phyloP scores from a whole-genome alignment of 208 protist genomes.

The Leishmania tarentolae region DNA sequence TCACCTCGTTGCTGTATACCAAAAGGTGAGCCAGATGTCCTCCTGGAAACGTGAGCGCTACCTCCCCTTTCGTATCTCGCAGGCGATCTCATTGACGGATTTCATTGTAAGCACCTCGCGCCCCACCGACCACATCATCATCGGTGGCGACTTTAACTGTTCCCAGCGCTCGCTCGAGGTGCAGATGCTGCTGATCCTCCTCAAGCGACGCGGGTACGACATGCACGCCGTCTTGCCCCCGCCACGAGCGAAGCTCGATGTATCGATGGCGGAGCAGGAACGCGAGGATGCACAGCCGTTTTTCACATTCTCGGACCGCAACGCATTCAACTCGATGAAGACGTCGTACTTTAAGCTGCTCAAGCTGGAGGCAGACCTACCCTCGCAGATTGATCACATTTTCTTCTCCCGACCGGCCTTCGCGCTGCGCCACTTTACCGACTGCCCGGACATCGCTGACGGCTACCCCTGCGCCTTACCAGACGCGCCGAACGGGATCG shows the following conservation, averaged over 20 bases:
- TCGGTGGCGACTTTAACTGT: constrained; percentile 89
- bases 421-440: constrained; percentile 51
- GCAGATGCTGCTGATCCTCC: constrained; percentile 74
- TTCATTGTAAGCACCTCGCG: constrained; percentile 76
- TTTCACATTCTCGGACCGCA: constrained; percentile 76
- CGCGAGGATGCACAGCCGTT: constrained; percentile 25
- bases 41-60: constrained; percentile 80
- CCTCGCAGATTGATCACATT: constrained; percentile 87
- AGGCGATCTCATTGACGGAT: constrained; percentile 76
- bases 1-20: constrained; percentile 84
- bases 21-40: constrained; percentile 58
- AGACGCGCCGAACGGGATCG: constrained; percentile 53
- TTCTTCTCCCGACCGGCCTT: constrained; percentile 64
- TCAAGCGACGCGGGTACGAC: constrained; percentile 68
- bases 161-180: constrained; percentile 82
- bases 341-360: constrained; percentile 82
- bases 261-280: constrained; percentile 18
- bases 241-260: constrained; percentile 30
- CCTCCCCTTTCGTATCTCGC: constrained; percentile 76
- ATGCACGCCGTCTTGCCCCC: constrained; percentile 70
- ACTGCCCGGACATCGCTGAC: constrained; percentile 69
- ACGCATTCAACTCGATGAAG: constrained; percentile 77
- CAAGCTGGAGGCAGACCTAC: constrained; percentile 71
- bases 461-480: constrained; percentile 42
- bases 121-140: constrained; percentile 71